Evolutionary conservation across 306 rosid species (phyloP), one percentile per base, ranked within the genome.

Genomic region (Dalbergia cochinchinensis): DNA sequence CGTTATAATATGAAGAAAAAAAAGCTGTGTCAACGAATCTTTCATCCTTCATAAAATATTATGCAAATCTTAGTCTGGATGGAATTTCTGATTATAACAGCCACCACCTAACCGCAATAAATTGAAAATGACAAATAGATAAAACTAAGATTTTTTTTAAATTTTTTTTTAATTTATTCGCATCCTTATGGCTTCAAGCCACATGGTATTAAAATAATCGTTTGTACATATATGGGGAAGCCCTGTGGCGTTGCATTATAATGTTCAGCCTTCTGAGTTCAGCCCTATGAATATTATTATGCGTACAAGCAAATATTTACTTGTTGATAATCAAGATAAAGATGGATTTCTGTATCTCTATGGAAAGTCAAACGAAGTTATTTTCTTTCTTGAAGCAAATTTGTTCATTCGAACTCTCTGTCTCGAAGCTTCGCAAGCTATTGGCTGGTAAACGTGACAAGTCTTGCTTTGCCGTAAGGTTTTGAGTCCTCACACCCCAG

Each of bases 321-420:
- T 1, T 61, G 18, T 13, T 11, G 10, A 8, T 26, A 11, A 26
- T 26, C 16, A 33, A 11, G 33, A 37, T 13, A 35, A 15, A 37
- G 14, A 35, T 0, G 16, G 69, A 45, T 31, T 31, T 31, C 41
- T 4, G 8, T 22, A 4, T 34, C 41, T 62, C 4, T 31, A 11
- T 22, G 15, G n/a, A 31, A 12, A 60, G n/a, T 60, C 41, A 26
- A 22, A 62, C 42, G 59, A 69, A 10, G 41, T 51, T 51, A 31
- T 51, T 58, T 58, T 35, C 11, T 71, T 71, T 10, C 78, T 59
- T 74, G 45, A 74, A 74, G 69, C 78, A 42, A 66, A 15, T 20
- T 16, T 68, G 42, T 34, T 76, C 11, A 57, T 53, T 41, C 13
- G 13, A 62, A 50, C 53, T 20, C 37, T 16, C 37, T 34, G 7